These are phyloP conservation scores for Trichocladium uniseriatum DNA, from an alignment of 495 filamentous ascomycete genomes.

Conservation along the genomic window DNA sequence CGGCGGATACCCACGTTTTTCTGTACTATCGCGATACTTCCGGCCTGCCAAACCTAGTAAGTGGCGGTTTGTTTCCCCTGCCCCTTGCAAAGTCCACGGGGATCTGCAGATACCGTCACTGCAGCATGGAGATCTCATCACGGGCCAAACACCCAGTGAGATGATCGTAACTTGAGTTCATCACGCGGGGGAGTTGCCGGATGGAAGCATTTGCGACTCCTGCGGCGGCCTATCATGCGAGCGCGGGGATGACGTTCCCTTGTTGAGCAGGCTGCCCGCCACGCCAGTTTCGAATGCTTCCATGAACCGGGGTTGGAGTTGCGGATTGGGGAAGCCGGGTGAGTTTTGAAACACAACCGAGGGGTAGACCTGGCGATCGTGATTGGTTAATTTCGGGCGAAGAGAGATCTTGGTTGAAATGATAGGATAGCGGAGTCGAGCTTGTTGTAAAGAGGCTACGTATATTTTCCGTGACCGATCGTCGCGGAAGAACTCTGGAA, in stretches of 20 bases:
- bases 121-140: background rate
- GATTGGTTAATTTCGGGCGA: background rate
- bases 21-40: background rate
- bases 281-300: conserved; percentile 1
- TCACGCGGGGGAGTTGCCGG: no score
- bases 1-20: conserved; percentile 1
- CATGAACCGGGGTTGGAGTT: background rate
- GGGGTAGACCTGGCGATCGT: background rate
- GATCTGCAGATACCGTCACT: background rate
- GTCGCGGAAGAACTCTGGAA: no score
- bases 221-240: no score
- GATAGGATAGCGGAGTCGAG: no score
- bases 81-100: conserved; percentile 1
- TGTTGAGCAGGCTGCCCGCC: no score
- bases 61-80: background rate
- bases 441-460: no score
- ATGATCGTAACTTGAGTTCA: no score
- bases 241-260: no score
- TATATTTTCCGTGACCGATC: no score
- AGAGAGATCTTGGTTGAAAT: background rate
- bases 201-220: no score
- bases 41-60: background rate
- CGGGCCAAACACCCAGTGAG: no score
- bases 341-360: background rate
- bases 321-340: background rate